A percentile compares a stretch with the other conserved stretches of the same genome.
These are phyloP conservation scores for Salix caprea DNA, from an alignment of 345 rosid genomes.

Conservation along the genomic window DNA sequence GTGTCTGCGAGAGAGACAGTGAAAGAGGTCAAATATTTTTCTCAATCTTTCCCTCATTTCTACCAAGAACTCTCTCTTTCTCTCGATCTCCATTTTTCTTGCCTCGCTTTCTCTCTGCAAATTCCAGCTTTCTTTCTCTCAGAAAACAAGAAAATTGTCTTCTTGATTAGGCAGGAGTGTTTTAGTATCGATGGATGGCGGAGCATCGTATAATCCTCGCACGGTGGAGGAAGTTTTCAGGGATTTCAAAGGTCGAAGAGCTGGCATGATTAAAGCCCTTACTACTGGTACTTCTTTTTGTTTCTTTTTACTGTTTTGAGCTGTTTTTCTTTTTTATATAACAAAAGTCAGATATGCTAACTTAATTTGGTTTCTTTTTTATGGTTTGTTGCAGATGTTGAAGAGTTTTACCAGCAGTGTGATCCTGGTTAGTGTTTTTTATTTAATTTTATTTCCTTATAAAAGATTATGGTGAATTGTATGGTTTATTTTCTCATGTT, in stretches of 20 bases:
- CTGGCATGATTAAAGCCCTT: conserved; percentile 24
- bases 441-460: background rate
- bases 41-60: conserved; percentile 16
- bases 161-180: background rate
- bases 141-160: no score
- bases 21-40: conserved; percentile 8
- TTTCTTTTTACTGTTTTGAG: background rate
- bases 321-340: background rate
- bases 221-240: conserved; percentile 25
- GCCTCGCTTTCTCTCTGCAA: background rate
- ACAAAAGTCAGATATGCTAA: no score
- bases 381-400: conserved; percentile 20
- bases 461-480: background rate
- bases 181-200: conserved; percentile 12
- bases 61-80: background rate
- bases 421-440: conserved; percentile 21
- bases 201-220: conserved; percentile 21
- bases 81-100: background rate
- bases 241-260: conserved; percentile 25
- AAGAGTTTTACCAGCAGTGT: conserved; percentile 25
- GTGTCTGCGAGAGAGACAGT: background rate
- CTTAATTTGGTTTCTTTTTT: background rate
- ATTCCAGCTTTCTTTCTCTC: background rate
- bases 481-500: background rate
- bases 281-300: conserved; percentile 8